Conservation (phyloP, 148 eudicot genomes). For the Bassia scoparia region DNA sequence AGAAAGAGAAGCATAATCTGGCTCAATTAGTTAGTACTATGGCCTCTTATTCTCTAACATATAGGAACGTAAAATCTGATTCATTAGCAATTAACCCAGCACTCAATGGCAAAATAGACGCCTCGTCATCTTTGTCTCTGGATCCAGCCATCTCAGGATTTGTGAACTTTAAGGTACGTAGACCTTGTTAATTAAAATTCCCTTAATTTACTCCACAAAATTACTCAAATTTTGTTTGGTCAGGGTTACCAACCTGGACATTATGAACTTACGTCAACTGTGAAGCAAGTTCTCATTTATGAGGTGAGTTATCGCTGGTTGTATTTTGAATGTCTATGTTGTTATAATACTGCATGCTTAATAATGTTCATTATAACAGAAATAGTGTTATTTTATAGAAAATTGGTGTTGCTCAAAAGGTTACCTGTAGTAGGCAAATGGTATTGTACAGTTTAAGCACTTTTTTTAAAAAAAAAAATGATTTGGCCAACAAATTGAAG, state of each 20-base stretch:
- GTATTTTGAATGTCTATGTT: conserved; percentile 9
- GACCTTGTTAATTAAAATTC: conserved; percentile 8
- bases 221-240: not conserved
- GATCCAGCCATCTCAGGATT: conserved; percentile 78
- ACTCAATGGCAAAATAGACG: conserved; percentile 46
- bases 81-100: conserved; percentile 31
- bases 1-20: conserved; percentile 62
- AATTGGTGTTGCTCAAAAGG: not conserved
- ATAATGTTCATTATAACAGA: not conserved
- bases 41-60: conserved; percentile 75
- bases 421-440: too few relatives aligned
- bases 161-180: conserved; percentile 58
- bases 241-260: conserved; percentile 66
- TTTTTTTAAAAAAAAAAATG: too few relatives aligned
- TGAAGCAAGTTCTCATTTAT: conserved; percentile 82
- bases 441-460: too few relatives aligned
- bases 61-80: conserved; percentile 56
- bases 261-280: conserved; percentile 60
- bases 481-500: too few relatives aligned
- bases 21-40: conserved; percentile 64
- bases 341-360: not conserved
- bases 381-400: not conserved
- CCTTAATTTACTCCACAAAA: not conserved
- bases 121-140: conserved; percentile 49
- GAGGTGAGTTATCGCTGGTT: conserved; percentile 55